Evolutionary conservation across 495 filamentous ascomycete species (phyloP).

Genomic region (Penicillium antarcticum): DNA sequence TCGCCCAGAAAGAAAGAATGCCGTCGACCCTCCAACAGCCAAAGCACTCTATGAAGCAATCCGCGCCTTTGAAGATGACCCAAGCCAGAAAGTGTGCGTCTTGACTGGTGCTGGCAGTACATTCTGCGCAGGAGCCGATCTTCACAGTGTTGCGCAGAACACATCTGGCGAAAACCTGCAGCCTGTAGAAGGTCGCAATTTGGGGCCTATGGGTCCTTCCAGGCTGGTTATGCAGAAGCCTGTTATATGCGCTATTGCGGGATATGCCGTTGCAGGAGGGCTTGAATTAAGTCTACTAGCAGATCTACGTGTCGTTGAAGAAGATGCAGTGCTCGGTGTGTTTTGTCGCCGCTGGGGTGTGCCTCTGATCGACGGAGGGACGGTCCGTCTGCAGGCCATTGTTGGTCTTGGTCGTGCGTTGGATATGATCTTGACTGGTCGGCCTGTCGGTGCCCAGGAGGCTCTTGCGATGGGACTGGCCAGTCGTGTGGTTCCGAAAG

Average conservation of each 20-base stretch:
- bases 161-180: constrained; percentile 10
- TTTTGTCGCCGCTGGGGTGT: constrained; percentile 50
- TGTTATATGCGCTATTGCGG: constrained; percentile 41
- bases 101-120: constrained; percentile 31
- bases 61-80: constrained; percentile 40
- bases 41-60: constrained; percentile 37
- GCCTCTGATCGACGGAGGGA: constrained; percentile 49
- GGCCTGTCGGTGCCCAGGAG: constrained; percentile 40
- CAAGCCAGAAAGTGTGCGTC: constrained; percentile 43
- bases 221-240: constrained; percentile 38
- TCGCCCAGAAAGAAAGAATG: constrained; percentile 36
- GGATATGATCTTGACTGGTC: constrained; percentile 51
- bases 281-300: constrained; percentile 44
- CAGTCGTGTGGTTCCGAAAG: constrained; percentile 45
- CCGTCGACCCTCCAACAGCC: constrained; percentile 36
- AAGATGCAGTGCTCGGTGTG: constrained; percentile 46
- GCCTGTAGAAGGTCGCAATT: constrained; percentile 24
- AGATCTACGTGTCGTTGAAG: constrained; percentile 46
- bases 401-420: constrained; percentile 47
- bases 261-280: constrained; percentile 49
- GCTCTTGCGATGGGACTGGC: constrained; percentile 47
- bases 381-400: constrained; percentile 44
- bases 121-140: constrained; percentile 47
- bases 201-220: constrained; percentile 46
- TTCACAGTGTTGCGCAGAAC: constrained; percentile 32